These are phyloP conservation scores for Yamagishiella unicocca DNA, from an alignment of 139 green algal species.

Conservation along the genomic window DNA sequence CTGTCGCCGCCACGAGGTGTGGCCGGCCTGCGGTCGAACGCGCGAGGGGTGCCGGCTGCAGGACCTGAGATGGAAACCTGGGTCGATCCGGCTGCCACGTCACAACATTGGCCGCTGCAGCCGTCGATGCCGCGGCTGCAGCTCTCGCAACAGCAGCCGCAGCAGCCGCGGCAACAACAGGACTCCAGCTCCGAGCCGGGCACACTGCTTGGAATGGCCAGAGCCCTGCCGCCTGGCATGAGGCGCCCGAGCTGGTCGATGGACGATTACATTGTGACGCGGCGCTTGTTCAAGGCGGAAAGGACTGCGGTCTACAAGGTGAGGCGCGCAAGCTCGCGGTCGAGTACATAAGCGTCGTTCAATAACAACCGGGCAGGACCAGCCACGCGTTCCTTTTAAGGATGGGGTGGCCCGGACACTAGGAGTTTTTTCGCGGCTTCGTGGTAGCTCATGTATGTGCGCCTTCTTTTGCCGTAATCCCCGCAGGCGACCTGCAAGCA, in stretches of 20 bases:
- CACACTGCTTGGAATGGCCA: conserved; percentile 42
- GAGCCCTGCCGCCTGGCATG: conserved; percentile 59
- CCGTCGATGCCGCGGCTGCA: not conserved
- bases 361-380: too few relatives aligned
- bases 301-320: conserved; percentile 28
- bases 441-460: too few relatives aligned
- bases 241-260: conserved; percentile 57
- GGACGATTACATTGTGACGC: conserved; percentile 59
- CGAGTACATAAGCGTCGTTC: not conserved
- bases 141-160: not conserved
- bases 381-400: too few relatives aligned
- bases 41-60: too few relatives aligned
- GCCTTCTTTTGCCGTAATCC: not conserved
- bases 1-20: not conserved
- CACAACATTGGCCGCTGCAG: not conserved
- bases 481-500: conserved; percentile 7
- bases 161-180: not conserved
- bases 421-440: too few relatives aligned
- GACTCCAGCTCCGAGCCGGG: not conserved
- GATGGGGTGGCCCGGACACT: too few relatives aligned
- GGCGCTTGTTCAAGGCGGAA: conserved; percentile 67
- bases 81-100: too few relatives aligned
- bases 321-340: not conserved
- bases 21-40: not conserved
- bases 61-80: too few relatives aligned